Evolutionary conservation across 2,329 filamentous ascomycete genomes (phyloP), one percentile per base, ranked within the genome.

Genomic region (Calonectria multiphialidica): DNA sequence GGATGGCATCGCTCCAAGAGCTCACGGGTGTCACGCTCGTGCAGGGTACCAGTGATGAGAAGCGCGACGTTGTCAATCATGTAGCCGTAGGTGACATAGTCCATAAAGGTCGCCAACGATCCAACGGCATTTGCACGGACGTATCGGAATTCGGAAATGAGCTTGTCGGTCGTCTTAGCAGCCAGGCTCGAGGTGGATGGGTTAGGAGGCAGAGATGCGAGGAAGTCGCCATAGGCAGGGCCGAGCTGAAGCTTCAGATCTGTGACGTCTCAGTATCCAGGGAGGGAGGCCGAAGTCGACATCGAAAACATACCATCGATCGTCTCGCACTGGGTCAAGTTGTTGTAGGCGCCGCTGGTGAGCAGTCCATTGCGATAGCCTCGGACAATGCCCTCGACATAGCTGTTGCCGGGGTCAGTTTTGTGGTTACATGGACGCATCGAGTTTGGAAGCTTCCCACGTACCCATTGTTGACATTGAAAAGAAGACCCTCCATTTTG

Each of bases 1-100:
- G 97, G 97, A 80, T 99, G 97, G 85, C 97, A 99, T 84, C 97
- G 90, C 82, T 98, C 97, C 66, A 99, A 88, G 74, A 99, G 90
- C 86, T 99, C 97, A 72, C 96, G 93, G 4, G 97, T 99, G 84
- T 99, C 97, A 82, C 97, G 92, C 87, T 99, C 97, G 86, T 99
- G 97, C 35, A 99, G 90, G 15, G 97, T 99, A 74, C 97, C 97
- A 25, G 97, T 99, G 84, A 99, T 99, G 81, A 99, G 92, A 47
- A 99, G 93, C 45, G 97, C 97, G 66, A 99, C 95, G 81, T 99
- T 99, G 87, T 99, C 97, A 85, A 99, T 99, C 97, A 99, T 99
- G 89, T 99, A 99, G 74, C 96, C 96, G 84, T 99, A 99, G 1
- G 97, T 99, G 73, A 99, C 88, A 85, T 98, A 99, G 84, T 98